These are phyloP conservation scores for Podosphaera aphanis DNA, from an alignment of 2,329 filamentous ascomycete genomes.

Conservation along the genomic window DNA sequence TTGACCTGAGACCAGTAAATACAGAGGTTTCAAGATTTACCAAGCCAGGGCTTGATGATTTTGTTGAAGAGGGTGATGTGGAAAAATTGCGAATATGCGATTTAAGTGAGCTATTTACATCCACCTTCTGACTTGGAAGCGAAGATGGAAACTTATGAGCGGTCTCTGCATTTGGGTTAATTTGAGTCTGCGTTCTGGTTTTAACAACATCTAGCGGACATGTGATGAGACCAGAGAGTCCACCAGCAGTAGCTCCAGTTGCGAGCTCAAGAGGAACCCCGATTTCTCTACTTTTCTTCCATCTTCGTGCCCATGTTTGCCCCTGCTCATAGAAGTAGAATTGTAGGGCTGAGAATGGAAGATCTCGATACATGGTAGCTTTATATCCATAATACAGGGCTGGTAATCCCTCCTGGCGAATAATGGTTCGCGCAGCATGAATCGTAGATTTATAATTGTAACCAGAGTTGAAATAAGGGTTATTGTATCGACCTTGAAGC, in stretches of 20 bases:
- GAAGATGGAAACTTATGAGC: slow-evolving; percentile 8
- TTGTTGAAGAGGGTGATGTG: slow-evolving; percentile 70
- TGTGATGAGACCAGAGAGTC: slow-evolving; percentile 79
- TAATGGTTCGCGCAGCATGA: slow-evolving; percentile 69
- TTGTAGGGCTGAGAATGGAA: slow-evolving; percentile 87
- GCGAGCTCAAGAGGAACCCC: slow-evolving; percentile 66
- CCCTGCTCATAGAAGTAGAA: slow-evolving; percentile 98
- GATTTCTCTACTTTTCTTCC: slow-evolving; percentile 61
- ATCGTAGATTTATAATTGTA: slow-evolving; percentile 83
- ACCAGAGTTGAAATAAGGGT: slow-evolving; percentile 76
- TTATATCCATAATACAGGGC: slow-evolving; percentile 95
- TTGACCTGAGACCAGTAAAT: slow-evolving; percentile 57
- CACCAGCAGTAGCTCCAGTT: slow-evolving; percentile 74
- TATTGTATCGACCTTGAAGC: slow-evolving; percentile 84
- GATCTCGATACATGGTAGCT: slow-evolving; percentile 77
- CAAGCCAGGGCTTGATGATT: slow-evolving; percentile 55
- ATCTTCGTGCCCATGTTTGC: slow-evolving; percentile 55
- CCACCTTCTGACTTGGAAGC: slow-evolving; percentile 5
- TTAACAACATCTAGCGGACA: slow-evolving; percentile 96
- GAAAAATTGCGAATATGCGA: slow-evolving; percentile 53
- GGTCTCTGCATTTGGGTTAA: slow-evolving; percentile 24
- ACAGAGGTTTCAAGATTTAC: slow-evolving; percentile 72
- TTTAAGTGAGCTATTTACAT: slow-evolving; percentile 13
- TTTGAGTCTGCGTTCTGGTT: slow-evolving; percentile 83
- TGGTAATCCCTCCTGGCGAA: slow-evolving; percentile 54